Conservation (phyloP, 1,284 basidiomycete genomes). For the Trametes hirsuta region DNA sequence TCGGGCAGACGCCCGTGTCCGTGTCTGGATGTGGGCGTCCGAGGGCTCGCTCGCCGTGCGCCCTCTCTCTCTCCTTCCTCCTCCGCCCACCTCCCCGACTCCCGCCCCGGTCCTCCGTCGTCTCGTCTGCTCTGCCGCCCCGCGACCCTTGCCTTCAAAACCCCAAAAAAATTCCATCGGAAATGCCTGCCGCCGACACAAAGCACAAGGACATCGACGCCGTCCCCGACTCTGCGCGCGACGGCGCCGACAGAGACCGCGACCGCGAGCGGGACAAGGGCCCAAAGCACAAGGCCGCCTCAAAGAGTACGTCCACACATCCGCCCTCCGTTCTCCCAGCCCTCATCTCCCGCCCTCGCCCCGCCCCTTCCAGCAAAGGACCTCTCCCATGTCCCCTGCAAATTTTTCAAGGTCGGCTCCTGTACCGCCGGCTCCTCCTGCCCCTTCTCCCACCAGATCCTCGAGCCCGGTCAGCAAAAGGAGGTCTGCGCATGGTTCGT, state of each 20-base stretch:
- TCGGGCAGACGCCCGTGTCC: not conserved
- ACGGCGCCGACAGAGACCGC: constrained; percentile 38
- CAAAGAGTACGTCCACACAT: constrained; percentile 38
- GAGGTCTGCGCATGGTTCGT: constrained; percentile 95
- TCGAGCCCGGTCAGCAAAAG: constrained; percentile 81
- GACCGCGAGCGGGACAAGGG: constrained; percentile 39
- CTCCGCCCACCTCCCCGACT: not conserved
- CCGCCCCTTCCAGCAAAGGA: constrained; percentile 65
- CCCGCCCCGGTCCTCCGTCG: constrained; percentile 6
- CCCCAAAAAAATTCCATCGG: not conserved
- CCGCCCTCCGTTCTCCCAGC: not conserved
- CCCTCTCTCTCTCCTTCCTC: not conserved
- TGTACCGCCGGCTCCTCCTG: constrained; percentile 96
- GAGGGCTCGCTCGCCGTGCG: not conserved
- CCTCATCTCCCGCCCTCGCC: not conserved
- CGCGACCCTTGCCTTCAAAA: not conserved
- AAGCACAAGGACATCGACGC: constrained; percentile 35
- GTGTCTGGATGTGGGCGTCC: not conserved
- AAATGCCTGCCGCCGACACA: constrained; percentile 38
- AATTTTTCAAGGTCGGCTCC: constrained; percentile 94
- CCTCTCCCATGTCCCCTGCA: constrained; percentile 96
- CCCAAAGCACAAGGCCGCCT: constrained; percentile 38
- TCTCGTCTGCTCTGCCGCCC: not conserved
- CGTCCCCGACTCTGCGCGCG: constrained; percentile 31
- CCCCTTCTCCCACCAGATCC: constrained; percentile 83